phyloP scores from a whole-genome alignment of 306 rosid genomes.

The Pterocarpus macrocarpus region DNA sequence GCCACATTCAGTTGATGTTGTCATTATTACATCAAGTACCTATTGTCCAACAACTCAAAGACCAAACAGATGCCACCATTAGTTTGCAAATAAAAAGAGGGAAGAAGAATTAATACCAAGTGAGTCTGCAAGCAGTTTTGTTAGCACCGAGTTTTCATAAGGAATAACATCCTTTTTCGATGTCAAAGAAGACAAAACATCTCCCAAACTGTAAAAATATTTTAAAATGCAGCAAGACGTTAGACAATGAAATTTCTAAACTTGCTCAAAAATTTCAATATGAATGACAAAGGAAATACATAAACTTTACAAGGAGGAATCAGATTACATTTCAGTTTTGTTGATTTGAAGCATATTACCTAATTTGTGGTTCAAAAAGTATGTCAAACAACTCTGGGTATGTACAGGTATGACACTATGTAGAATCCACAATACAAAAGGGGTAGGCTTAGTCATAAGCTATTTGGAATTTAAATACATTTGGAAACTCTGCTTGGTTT shows the following conservation, averaged over 20 bases:
- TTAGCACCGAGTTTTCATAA: constrained; percentile 56
- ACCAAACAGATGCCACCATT: constrained; percentile 31
- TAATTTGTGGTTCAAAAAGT: constrained; percentile 31
- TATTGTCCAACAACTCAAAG: neutral
- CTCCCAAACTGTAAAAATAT: constrained; percentile 59
- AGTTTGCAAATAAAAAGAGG: constrained; percentile 29
- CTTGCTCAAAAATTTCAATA: constrained; percentile 3
- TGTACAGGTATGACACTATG: neutral
- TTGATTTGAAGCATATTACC: constrained; percentile 5
- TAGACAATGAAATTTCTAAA: constrained; percentile 10
- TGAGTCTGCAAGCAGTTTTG: constrained; percentile 59
- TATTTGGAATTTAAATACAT: neutral
- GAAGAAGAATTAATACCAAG: constrained; percentile 52
- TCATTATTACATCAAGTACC: constrained; percentile 10
- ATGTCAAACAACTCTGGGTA: neutral
- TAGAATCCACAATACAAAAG: neutral
- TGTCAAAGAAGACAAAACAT: constrained; percentile 63
- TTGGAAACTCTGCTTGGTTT: constrained; percentile 11
- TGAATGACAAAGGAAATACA: neutral
- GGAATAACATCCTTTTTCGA: constrained; percentile 58
- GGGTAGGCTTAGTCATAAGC: neutral
- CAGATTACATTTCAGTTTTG: neutral
- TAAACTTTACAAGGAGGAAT: constrained; percentile 9
- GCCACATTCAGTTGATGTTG: neutral
- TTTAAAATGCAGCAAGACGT: constrained; percentile 33